phyloP scores from a whole-genome alignment of 108 stramenopile species.

The Schizochytrium sp. region DNA sequence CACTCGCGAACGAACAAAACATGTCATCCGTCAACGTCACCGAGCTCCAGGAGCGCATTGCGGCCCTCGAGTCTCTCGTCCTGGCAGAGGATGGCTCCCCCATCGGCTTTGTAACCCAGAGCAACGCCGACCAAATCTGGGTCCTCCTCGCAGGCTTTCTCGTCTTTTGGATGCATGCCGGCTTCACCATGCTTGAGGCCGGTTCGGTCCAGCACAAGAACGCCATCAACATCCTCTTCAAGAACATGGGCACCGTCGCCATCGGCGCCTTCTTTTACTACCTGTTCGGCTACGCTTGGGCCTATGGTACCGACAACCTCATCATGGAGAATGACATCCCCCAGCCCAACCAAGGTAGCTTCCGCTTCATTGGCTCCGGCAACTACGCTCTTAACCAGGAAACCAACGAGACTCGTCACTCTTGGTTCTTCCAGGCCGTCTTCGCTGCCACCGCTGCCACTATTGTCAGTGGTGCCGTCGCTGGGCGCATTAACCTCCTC shows the following conservation, averaged over 20 bases:
- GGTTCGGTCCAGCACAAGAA: slow-evolving; percentile 57
- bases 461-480: slow-evolving; percentile 65
- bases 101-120: neutral
- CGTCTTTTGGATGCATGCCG: slow-evolving; percentile 62
- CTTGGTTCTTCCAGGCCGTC: slow-evolving; percentile 68
- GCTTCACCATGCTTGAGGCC: slow-evolving; percentile 69
- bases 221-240: slow-evolving; percentile 41
- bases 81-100: neutral
- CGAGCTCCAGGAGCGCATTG: neutral
- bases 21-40: neutral
- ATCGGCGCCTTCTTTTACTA: slow-evolving; percentile 29
- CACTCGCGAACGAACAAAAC: too few relatives aligned
- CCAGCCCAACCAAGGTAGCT: neutral
- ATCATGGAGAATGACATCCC: neutral
- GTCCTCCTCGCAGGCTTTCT: slow-evolving; percentile 31
- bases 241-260: slow-evolving; percentile 35
- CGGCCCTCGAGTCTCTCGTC: neutral
- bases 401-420: neutral
- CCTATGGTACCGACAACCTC: neutral
- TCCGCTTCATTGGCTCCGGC: neutral
- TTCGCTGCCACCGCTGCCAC: slow-evolving; percentile 66
- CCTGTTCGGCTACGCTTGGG: slow-evolving; percentile 26
- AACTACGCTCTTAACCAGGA: slow-evolving; percentile 9
- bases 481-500: slow-evolving; percentile 63
- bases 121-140: slow-evolving; percentile 23